Evolutionary conservation across 2,329 filamentous ascomycete genomes (phyloP).

Genomic region (Ophiostoma montium): DNA sequence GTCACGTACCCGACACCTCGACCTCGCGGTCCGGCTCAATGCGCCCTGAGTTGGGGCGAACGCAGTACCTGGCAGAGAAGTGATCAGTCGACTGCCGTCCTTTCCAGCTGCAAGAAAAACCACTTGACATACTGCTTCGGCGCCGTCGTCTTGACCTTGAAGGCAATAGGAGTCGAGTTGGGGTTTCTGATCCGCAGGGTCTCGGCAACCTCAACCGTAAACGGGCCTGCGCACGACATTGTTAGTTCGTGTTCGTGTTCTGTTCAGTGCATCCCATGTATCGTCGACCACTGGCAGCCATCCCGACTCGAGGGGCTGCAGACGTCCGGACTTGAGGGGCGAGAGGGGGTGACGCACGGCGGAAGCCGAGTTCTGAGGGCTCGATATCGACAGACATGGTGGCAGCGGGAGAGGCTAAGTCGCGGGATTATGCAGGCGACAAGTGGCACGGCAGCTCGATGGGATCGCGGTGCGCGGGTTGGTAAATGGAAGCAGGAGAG

Average conservation of each 20-base stretch:
- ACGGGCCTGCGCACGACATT: conserved; percentile 38
- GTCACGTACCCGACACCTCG: conserved; percentile 66
- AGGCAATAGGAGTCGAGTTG: conserved; percentile 47
- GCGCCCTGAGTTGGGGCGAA: conserved; percentile 89
- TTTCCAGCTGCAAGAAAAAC: neutral
- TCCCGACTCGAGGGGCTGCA: neutral
- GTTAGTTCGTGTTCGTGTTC: neutral
- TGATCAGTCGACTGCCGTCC: neutral
- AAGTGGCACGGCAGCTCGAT: neutral
- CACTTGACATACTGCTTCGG: conserved; percentile 72
- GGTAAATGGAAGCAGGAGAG: neutral
- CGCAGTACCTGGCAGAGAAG: conserved; percentile 62
- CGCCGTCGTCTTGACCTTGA: conserved; percentile 95
- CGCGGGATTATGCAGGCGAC: neutral
- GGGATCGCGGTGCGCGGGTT: neutral
- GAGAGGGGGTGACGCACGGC: conserved; percentile 47
- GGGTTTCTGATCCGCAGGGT: conserved; percentile 51
- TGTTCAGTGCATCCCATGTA: neutral
- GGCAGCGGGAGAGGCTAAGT: too few species aligned
- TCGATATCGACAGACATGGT: conserved; percentile 92
- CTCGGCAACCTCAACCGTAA: conserved; percentile 51
- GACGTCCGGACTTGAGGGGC: neutral
- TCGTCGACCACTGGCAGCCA: neutral
- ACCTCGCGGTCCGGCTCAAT: conserved; percentile 84
- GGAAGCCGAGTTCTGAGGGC: conserved; percentile 82